Base-by-base conservation (phyloP, 1,284 basidiomycete genomes). In the Naganishia liquefaciens region DNA sequence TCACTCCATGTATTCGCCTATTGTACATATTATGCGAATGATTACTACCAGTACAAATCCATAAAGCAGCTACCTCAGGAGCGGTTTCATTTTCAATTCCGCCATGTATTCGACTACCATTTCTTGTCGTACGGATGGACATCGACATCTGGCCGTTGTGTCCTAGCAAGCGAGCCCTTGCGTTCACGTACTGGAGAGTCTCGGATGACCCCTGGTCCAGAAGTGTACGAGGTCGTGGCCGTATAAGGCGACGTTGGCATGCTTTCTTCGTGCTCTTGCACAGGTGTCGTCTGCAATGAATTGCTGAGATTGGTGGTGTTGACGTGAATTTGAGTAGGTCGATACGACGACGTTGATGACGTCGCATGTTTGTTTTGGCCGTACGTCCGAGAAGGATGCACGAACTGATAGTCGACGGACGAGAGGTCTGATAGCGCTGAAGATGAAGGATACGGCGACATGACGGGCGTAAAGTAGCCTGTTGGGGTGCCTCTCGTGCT, bases 401-500 rank as follows among this genome's bases (percentile, higher is more conserved):
- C 33, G 33, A 37, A 37, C 13, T 37, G 33, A 37, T 37, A 37
- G 33, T 37, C 49, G 49, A 27, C 49, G 27, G 27, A 28, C 27
- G 27, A 15, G 3, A 28, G 27, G 49, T 51, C 49, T 13, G 57
- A 23, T 4, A 60, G 46, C 3, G 57, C 19, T 23, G 25, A n/a
- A 11, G 57, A 60, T 3, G 57, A 60, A 39, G 57, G 57, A 50
- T 50, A 60, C 46, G 57, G 39, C 46, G 57, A 50, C 33, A 60
- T 60, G 33, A 25, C 9, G 15, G 57, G 57, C 30, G 57, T 60
- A 30, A 50, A 60, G 46, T 60, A 60, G 5, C 57, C 57, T 27
- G 54, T 57, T 19, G 54, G 54, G 17, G 54, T 57, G 42, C 42
- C 42, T 19, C 54, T 44, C n/a, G 44, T 25, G n/a, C 44, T 60